Evolutionary conservation across 2,329 filamentous ascomycete species (phyloP).

Genomic region (Stagonosporopsis vannaccii): DNA sequence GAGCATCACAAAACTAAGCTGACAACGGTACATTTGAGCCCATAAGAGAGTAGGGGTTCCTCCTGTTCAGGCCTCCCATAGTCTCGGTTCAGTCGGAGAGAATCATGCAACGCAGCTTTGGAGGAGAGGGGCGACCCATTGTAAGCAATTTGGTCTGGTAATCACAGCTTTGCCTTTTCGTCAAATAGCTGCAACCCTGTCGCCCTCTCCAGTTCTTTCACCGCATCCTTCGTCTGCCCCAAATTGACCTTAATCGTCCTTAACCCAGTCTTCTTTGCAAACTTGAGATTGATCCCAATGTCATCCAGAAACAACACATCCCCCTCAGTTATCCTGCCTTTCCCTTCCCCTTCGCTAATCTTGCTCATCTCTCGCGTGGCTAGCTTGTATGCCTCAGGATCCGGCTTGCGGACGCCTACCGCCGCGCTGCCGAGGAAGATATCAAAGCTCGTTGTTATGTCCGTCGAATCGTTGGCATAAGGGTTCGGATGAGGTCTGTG

Average conservation of each 20-base stretch:
- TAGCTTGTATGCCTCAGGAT: constrained; percentile 79
- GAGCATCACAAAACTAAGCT: too few relatives aligned
- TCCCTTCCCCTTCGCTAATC: constrained; percentile 64
- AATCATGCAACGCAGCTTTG: background rate
- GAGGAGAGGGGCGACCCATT: background rate
- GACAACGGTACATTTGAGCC: background rate
- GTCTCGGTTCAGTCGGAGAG: background rate
- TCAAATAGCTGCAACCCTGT: constrained; percentile 73
- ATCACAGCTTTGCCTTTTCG: constrained; percentile 40
- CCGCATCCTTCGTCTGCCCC: constrained; percentile 79
- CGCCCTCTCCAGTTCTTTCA: constrained; percentile 77
- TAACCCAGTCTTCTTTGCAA: constrained; percentile 76
- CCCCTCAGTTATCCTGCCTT: constrained; percentile 61
- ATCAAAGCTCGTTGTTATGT: constrained; percentile 76
- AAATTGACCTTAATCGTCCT: constrained; percentile 84
- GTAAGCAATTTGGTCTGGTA: background rate
- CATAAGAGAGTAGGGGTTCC: background rate
- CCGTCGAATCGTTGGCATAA: constrained; percentile 45
- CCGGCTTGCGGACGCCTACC: constrained; percentile 86
- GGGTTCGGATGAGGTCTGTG: constrained; percentile 30
- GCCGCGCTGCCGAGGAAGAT: constrained; percentile 88
- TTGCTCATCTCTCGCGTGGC: constrained; percentile 72
- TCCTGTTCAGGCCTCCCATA: background rate
- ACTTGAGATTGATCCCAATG: constrained; percentile 91
- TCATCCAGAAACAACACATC: constrained; percentile 92